Conservation (phyloP, 2,329 filamentous ascomycete genomes). For the Penicillium fuscoglaucum region DNA sequence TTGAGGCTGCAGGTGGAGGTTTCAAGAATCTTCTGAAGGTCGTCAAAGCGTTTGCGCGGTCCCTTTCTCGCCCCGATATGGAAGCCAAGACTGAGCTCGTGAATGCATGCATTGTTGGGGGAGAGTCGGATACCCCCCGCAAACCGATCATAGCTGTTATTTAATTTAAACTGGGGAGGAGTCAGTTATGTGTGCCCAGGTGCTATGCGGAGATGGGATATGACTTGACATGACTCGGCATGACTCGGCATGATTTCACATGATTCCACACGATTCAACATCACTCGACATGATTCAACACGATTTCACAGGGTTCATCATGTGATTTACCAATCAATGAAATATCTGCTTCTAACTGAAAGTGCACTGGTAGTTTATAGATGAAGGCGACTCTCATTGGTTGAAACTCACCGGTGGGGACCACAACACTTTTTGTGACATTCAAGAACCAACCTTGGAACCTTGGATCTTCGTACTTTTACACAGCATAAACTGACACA, state of each 20-base stretch:
- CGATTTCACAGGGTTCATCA: neutral
- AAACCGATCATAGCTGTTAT: neutral
- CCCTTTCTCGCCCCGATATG: neutral
- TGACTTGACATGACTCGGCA: neutral
- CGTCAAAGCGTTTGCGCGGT: neutral
- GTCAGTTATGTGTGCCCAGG: neutral
- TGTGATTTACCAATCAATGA: neutral
- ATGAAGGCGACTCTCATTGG: conserved; percentile 1
- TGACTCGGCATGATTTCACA: no score
- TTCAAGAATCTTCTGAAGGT: neutral
- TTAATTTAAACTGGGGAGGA: neutral
- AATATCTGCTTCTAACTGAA: neutral
- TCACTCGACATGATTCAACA: neutral
- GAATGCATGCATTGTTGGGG: neutral
- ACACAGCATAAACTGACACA: neutral
- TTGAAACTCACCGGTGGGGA: neutral
- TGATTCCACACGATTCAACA: no score
- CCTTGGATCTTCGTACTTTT: neutral
- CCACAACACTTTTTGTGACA: neutral
- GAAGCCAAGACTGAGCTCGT: neutral
- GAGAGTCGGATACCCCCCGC: neutral
- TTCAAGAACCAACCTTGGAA: neutral
- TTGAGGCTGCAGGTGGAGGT: neutral
- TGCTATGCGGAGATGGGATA: neutral
- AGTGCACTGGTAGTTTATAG: neutral